Evolutionary conservation across 2,329 filamentous ascomycete genomes (phyloP), one percentile per base, ranked within the genome.

Genomic region (Aureobasidium zeae): DNA sequence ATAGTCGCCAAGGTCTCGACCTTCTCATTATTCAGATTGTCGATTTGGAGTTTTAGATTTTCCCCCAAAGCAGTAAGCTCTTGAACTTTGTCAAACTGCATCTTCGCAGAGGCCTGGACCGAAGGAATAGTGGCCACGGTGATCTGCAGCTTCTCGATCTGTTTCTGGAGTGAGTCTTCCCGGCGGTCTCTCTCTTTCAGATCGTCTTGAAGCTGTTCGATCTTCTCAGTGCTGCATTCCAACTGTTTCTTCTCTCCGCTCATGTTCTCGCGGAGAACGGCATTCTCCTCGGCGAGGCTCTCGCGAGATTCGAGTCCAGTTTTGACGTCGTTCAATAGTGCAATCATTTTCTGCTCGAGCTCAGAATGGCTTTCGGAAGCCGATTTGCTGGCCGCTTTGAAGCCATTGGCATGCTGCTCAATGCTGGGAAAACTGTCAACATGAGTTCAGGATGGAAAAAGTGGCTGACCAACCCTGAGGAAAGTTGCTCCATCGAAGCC

Each of bases 321-420:
- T 16, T 44, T 36, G 30, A 44, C 36, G 11, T 1, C n/a, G 4
- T 36, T 25, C 15, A 44, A 32, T 13, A 24, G 15, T n/a, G n/a
- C 19, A 2, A 36, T 25, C 12, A 45, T 19, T 11, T 37, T 25
- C 21, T 28, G 28, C 17, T 34, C 28, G 15, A 12, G 16, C 13
- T 45, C 15, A 7, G 26, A 17, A 13, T 17, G 21, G 20, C 33
- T 20, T 9, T 33, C 16, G 3, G 29, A 35, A 3, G 13, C 17
- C 4, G 16, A 29, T 11, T 8, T 22, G 6, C 24, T 35, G 22
- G 31, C 21, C 1, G 19, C n/a, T 10, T 20, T 36, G 7, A 30
- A 10, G 9, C 31, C 24, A 16, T 41, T n/a, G 12, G 42, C 7
- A 22, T 41, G 44, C 11, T 34, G 25, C 13, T 35, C 16, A 19